Conservation (phyloP, 768 basidiomycete genomes). For the Naganishia vishniacii region DNA sequence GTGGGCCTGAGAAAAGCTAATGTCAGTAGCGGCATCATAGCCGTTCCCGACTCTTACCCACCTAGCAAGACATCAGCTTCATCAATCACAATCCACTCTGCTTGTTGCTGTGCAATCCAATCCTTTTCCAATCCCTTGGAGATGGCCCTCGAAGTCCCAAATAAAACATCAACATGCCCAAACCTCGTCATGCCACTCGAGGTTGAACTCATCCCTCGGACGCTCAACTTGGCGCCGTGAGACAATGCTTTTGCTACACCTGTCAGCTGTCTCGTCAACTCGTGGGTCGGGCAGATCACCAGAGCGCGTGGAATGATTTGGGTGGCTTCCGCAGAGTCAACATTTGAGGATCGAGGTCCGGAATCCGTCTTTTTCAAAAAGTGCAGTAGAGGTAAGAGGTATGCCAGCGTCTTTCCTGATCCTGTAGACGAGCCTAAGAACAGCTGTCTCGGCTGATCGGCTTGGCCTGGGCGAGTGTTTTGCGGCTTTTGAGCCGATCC, state of each 20-base stretch:
- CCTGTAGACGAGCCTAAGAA: conserved; percentile 84
- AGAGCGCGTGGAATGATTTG: conserved; percentile 66
- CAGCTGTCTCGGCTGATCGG: conserved; percentile 45
- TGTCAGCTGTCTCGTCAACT: conserved; percentile 74
- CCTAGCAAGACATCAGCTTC: conserved; percentile 88
- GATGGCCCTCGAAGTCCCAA: conserved; percentile 57
- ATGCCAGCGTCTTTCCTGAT: conserved; percentile 85
- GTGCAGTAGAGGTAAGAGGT: conserved; percentile 76
- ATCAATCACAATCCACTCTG: conserved; percentile 87
- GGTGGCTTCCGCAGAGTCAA: conserved; percentile 32
- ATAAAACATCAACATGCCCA: conserved; percentile 48
- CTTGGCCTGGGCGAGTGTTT: conserved; percentile 44
- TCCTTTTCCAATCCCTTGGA: conserved; percentile 57
- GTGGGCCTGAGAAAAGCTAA: conserved; percentile 57
- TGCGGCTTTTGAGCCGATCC: conserved; percentile 32
- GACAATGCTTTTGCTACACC: conserved; percentile 66
- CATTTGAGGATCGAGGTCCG: background rate
- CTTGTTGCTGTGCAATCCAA: conserved; percentile 59
- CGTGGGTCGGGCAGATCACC: conserved; percentile 81
- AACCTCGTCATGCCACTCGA: conserved; percentile 30
- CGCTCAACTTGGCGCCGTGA: conserved; percentile 70
- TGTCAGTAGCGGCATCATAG: conserved; percentile 1
- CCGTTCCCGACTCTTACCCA: conserved; percentile 46
- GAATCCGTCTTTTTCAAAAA: conserved; percentile 64
- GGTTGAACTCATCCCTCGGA: conserved; percentile 55